phyloP scores from a whole-genome alignment of 1,139 yeast genomes.

The Hyphopichia wangnamkhiaoensis region DNA sequence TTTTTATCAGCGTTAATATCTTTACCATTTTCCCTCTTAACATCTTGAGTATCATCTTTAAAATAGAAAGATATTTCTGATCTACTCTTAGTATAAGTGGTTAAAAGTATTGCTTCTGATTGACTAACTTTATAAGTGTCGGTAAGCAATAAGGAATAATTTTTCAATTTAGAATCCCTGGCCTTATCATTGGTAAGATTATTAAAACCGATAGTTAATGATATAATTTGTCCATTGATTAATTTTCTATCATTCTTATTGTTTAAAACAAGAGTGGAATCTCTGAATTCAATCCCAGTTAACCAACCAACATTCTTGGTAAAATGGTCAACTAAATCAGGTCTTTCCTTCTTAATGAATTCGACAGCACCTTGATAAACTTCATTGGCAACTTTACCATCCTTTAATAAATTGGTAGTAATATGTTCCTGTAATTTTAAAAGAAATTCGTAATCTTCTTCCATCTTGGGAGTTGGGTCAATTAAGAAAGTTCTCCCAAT shows the following conservation, averaged over 20 bases:
- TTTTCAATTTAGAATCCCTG: conserved; percentile 47
- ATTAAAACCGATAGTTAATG: conserved; percentile 76
- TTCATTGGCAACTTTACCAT: conserved; percentile 66
- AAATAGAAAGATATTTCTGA: conserved; percentile 83
- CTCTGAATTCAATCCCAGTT: conserved; percentile 89
- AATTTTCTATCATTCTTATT: conserved; percentile 70
- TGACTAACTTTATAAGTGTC: conserved; percentile 79
- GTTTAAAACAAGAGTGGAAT: conserved; percentile 71
- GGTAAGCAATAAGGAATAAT: conserved; percentile 72
- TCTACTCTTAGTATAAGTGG: conserved; percentile 72
- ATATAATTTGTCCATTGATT: conserved; percentile 72
- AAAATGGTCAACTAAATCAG: conserved; percentile 64
- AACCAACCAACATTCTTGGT: conserved; percentile 87
- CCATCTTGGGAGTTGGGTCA: conserved; percentile 83
- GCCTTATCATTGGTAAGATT: conserved; percentile 52
- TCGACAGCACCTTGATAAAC: conserved; percentile 66
- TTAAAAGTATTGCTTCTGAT: conserved; percentile 62
- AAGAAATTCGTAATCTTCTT: conserved; percentile 75
- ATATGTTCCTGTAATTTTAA: conserved; percentile 68
- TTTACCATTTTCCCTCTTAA: conserved; percentile 21
- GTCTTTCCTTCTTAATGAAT: conserved; percentile 56
- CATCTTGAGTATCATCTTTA: conserved; percentile 60
- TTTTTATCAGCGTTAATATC: conserved; percentile 28
- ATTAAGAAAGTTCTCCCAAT: conserved; percentile 86
- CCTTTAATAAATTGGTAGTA: conserved; percentile 53